Percentiles rank a stretch among this genome's conserved stretches.
phyloP scores from a whole-genome alignment of 2,329 filamentous ascomycete genomes.

The Orbilia oligospora region DNA sequence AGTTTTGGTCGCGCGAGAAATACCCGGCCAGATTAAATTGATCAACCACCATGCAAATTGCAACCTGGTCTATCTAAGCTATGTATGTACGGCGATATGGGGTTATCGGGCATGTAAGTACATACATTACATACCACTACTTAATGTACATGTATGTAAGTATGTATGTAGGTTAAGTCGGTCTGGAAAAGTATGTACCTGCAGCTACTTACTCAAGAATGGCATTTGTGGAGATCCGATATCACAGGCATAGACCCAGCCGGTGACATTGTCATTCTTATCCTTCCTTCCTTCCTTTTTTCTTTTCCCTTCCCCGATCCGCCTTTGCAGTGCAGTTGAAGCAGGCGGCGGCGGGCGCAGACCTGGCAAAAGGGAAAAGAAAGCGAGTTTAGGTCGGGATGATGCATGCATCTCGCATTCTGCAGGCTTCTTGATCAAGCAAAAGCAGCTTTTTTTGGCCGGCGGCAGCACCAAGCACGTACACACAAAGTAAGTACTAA shows the following conservation, averaged over 20 bases:
- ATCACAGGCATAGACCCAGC: slow-evolving; percentile 29
- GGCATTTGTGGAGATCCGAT: slow-evolving; percentile 11
- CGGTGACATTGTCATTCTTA: slow-evolving; percentile 14
- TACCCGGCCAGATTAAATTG: slow-evolving; percentile 41
- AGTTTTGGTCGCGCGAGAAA: slow-evolving; percentile 19
- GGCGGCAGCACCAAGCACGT: no score
- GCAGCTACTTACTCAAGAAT: background rate
- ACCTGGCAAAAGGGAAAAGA: slow-evolving; percentile 13
- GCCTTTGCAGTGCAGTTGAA: no score
- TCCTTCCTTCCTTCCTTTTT: no score
- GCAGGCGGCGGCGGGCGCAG: slow-evolving; percentile 1
- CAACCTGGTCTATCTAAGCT: no score
- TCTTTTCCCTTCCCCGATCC: no score
- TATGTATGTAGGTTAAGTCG: no score
- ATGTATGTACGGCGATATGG: slow-evolving; percentile 2
- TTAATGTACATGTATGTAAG: background rate
- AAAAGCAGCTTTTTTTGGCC: slow-evolving; percentile 19
- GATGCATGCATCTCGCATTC: slow-evolving; percentile 57
- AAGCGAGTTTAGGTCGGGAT: slow-evolving; percentile 41
- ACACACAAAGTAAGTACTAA: no score
- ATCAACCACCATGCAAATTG: no score
- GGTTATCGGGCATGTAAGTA: slow-evolving; percentile 26
- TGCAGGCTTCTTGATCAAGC: slow-evolving; percentile 33
- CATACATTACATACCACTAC: no score
- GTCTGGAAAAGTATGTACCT: slow-evolving; percentile 12